Percentiles rank a stretch among this genome's conserved stretches.
Evolutionary conservation across 169 alveolate species (phyloP).

Genomic region (Eimeria praecox): DNA sequence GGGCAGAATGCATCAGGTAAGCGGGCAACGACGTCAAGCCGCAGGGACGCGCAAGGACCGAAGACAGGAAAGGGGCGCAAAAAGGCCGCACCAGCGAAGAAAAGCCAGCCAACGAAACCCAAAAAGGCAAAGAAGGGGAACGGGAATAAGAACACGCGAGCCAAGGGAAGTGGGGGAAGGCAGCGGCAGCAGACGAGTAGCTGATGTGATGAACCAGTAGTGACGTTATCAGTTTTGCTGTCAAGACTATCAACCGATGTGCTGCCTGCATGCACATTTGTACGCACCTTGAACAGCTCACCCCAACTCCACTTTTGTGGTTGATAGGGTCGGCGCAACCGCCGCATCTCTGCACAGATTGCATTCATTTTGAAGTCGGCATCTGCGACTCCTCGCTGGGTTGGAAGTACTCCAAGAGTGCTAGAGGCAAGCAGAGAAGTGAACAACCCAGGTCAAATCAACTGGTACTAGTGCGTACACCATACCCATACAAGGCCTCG

Average conservation of each 20-base stretch:
- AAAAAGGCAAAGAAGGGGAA: not conserved
- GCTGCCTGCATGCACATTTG: not conserved
- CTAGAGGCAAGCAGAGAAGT: not conserved
- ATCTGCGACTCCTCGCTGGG: not conserved
- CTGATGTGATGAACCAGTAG: not conserved
- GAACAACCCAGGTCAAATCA: not conserved
- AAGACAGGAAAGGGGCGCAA: not conserved
- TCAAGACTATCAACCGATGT: not conserved
- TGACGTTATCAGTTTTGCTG: not conserved
- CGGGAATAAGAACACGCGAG: not conserved
- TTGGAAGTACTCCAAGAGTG: not conserved
- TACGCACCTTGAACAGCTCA: not conserved
- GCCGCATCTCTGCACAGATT: not conserved
- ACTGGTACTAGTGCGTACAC: not conserved
- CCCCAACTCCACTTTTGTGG: not conserved
- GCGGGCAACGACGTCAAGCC: not conserved
- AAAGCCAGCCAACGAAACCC: not conserved
- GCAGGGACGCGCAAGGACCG: not conserved
- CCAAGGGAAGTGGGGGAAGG: conserved; percentile 2
- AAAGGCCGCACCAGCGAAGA: not conserved
- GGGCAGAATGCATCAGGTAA: too few species aligned
- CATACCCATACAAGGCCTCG: not conserved
- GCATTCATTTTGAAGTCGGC: not conserved
- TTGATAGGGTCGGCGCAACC: not conserved
- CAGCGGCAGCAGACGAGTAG: not conserved